A percentile compares a stretch with the other conserved stretches of the same genome.
Evolutionary conservation across 306 rosid genomes (phyloP).

Genomic region (Benincasa hispida): DNA sequence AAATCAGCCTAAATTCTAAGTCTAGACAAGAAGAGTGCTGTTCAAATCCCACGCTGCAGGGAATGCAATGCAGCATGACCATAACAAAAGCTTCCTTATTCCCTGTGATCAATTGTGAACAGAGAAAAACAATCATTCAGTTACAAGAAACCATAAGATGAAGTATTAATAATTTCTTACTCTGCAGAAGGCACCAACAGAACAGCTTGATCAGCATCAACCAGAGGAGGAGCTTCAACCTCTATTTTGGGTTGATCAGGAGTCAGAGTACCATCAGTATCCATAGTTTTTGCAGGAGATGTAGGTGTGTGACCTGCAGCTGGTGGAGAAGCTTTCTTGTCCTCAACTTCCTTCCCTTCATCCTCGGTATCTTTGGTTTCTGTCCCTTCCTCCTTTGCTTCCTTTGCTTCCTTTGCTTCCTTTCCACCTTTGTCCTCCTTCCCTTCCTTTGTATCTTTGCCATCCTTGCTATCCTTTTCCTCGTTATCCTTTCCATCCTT

Average conservation of each 20-base stretch:
- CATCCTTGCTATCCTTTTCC: constrained; percentile 29
- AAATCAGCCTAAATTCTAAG: constrained; percentile 26
- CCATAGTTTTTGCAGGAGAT: constrained; percentile 27
- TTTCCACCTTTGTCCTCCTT: neutral
- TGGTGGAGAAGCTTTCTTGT: constrained; percentile 28
- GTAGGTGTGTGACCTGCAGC: constrained; percentile 23
- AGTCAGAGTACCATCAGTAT: constrained; percentile 25
- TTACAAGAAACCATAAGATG: neutral
- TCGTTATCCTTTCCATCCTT: neutral
- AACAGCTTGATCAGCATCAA: constrained; percentile 22
- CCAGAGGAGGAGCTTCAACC: constrained; percentile 18
- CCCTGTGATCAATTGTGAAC: constrained; percentile 23
- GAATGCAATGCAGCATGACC: constrained; percentile 22
- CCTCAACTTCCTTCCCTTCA: constrained; percentile 12
- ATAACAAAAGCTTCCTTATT: constrained; percentile 38
- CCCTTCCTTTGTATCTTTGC: constrained; percentile 12
- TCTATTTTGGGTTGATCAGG: constrained; percentile 20
- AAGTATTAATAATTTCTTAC: constrained; percentile 17
- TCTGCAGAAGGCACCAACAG: constrained; percentile 21
- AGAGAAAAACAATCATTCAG: constrained; percentile 9
- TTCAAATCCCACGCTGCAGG: constrained; percentile 24
- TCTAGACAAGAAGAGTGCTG: constrained; percentile 24
- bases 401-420: too few relatives aligned
- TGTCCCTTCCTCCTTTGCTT: constrained; percentile 5
- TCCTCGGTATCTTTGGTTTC: constrained; percentile 17